A percentile compares a stretch with the other conserved stretches of the same genome.
Conservation (phyloP, 768 basidiomycete species). For the Pulveroboletus sp. region DNA sequence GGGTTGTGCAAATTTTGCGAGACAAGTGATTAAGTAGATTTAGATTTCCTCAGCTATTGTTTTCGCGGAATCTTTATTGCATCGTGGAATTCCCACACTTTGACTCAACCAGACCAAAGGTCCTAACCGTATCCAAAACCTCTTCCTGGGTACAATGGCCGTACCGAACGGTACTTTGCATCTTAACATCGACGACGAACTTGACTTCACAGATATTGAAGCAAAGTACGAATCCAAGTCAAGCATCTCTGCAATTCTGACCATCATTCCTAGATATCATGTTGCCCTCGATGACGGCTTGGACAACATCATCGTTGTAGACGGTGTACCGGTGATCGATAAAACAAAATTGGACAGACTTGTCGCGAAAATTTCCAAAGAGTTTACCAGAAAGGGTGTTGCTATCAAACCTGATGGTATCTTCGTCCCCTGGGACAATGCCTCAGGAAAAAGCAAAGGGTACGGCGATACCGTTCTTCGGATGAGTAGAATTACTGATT, state of each 20-base stretch:
- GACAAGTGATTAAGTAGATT: too few relatives aligned
- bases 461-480: slow-evolving; percentile 33
- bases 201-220: slow-evolving; percentile 88
- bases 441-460: slow-evolving; percentile 89
- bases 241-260: slow-evolving; percentile 3
- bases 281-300: slow-evolving; percentile 81
- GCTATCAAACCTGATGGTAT: slow-evolving; percentile 74
- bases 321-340: slow-evolving; percentile 89
- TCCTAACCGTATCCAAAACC: not conserved
- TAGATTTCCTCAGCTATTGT: too few relatives aligned
- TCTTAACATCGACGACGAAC: slow-evolving; percentile 51
- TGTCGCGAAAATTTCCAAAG: slow-evolving; percentile 73
- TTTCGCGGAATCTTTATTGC: too few relatives aligned
- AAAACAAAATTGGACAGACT: slow-evolving; percentile 80
- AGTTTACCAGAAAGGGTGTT: slow-evolving; percentile 79
- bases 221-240: slow-evolving; percentile 53
- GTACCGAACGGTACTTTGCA: slow-evolving; percentile 33
- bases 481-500: slow-evolving; percentile 1
- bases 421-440: slow-evolving; percentile 84
- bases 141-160: slow-evolving; percentile 41
- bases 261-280: slow-evolving; percentile 59
- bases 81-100: not conserved
- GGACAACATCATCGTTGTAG: slow-evolving; percentile 89
- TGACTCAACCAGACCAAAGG: not conserved
- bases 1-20: too few relatives aligned